Evolutionary conservation across 2,329 filamentous ascomycete genomes (phyloP).

Genomic region (Furcasterigmium sp.): DNA sequence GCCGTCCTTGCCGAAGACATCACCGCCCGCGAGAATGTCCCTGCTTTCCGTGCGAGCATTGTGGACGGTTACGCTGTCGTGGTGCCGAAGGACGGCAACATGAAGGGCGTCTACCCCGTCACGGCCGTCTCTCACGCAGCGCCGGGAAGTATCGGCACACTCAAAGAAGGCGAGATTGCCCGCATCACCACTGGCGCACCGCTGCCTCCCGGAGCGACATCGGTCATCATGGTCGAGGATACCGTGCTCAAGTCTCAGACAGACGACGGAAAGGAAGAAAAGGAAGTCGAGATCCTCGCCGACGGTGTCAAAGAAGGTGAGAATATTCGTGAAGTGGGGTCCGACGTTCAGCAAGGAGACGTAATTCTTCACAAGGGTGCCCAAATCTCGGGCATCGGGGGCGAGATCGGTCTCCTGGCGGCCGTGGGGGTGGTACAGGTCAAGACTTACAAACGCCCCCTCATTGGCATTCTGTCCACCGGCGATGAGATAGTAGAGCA

Average conservation of each 20-base stretch:
- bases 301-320: slow-evolving; percentile 70
- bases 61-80: slow-evolving; percentile 94
- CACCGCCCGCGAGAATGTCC: slow-evolving; percentile 73
- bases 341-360: slow-evolving; percentile 68
- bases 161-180: slow-evolving; percentile 72
- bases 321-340: slow-evolving; percentile 88
- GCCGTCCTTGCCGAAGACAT: slow-evolving; percentile 81
- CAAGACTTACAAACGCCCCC: slow-evolving; percentile 67
- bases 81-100: slow-evolving; percentile 53
- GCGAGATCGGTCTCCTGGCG: slow-evolving; percentile 85
- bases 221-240: slow-evolving; percentile 96
- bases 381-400: slow-evolving; percentile 78
- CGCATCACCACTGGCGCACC: slow-evolving; percentile 94
- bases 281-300: slow-evolving; percentile 80
- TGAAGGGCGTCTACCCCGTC: slow-evolving; percentile 81
- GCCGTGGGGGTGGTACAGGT: slow-evolving; percentile 73
- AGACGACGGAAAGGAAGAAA: slow-evolving; percentile 77
- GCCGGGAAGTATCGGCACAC: slow-evolving; percentile 57
- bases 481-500: slow-evolving; percentile 90
- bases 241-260: slow-evolving; percentile 72
- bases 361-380: slow-evolving; percentile 72
- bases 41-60: slow-evolving; percentile 91
- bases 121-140: slow-evolving; percentile 82
- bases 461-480: slow-evolving; percentile 84
- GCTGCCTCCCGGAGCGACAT: slow-evolving; percentile 78